Evolutionary conservation across 2,329 filamentous ascomycete genomes (phyloP).

Genomic region (Phialophora macrospora): DNA sequence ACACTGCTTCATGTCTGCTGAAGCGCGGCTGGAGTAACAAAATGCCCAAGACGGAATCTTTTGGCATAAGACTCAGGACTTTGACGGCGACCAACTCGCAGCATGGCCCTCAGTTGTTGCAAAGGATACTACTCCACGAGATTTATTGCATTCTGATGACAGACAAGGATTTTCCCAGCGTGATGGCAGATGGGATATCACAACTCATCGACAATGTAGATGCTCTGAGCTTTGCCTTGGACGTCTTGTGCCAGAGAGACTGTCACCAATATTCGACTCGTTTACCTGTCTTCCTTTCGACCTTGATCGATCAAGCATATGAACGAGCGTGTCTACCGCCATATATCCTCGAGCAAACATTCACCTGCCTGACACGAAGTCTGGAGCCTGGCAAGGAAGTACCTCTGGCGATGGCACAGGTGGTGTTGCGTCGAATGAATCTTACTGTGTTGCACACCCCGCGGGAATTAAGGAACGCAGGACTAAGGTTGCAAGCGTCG

Average conservation of each 20-base stretch:
- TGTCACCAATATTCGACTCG: background rate
- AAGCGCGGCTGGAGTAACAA: constrained; percentile 14
- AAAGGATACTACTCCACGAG: constrained; percentile 17
- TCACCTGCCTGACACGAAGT: constrained; percentile 19
- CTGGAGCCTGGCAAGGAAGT: constrained; percentile 11
- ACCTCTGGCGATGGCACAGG: background rate
- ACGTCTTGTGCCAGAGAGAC: constrained; percentile 15
- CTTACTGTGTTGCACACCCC: constrained; percentile 12
- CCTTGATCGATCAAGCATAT: constrained; percentile 16
- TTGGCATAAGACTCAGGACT: background rate
- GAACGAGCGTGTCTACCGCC: background rate
- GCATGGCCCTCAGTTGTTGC: constrained; percentile 23
- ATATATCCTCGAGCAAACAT: constrained; percentile 23
- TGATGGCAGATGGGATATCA: background rate
- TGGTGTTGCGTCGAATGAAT: constrained; percentile 11
- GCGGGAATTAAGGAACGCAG: constrained; percentile 25
- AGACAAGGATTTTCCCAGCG: background rate
- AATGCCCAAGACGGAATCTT: background rate
- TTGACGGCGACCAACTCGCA: background rate
- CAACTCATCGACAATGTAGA: constrained; percentile 17
- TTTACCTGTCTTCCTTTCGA: constrained; percentile 16
- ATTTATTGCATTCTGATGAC: constrained; percentile 20
- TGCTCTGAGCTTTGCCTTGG: constrained; percentile 17
- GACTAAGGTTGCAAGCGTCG: constrained; percentile 22
- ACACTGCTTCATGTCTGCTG: constrained; percentile 21